Evolutionary conservation across 2,329 filamentous ascomycete genomes (phyloP).

Genomic region (Shiraia bambusicola): DNA sequence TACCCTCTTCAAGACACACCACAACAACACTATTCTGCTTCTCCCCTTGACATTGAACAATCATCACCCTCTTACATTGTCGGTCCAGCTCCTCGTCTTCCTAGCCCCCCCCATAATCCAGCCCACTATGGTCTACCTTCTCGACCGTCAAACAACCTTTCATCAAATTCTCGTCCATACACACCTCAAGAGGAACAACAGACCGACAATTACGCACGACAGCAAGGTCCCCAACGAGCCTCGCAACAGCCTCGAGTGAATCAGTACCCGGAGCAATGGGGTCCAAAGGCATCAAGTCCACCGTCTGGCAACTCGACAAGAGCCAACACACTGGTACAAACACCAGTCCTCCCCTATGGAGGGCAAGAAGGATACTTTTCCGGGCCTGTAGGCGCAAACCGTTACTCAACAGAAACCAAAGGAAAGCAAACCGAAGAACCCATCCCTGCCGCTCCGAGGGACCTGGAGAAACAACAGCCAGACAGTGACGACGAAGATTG

Average conservation of each 20-base stretch:
- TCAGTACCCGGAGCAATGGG: constrained; percentile 8
- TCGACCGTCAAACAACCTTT: constrained; percentile 4
- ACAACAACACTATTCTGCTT: constrained; percentile 15
- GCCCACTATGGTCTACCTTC: constrained; percentile 17
- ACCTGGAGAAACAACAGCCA: constrained; percentile 35
- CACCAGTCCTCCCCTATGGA: constrained; percentile 25
- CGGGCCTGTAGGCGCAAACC: constrained; percentile 25
- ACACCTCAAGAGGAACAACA: constrained; percentile 7
- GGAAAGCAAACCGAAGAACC: constrained; percentile 19
- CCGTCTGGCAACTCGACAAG: constrained; percentile 28
- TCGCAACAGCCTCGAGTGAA: constrained; percentile 8
- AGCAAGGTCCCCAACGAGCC: constrained; percentile 8
- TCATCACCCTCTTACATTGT: constrained; percentile 10
- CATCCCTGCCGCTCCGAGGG: constrained; percentile 20
- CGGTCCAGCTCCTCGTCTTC: constrained; percentile 15
- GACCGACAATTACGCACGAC: constrained; percentile 9
- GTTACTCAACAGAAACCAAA: constrained; percentile 31
- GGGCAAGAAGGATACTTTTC: constrained; percentile 24
- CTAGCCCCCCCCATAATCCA: constrained; percentile 16
- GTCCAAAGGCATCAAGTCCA: constrained; percentile 9
- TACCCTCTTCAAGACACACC: constrained; percentile 13
- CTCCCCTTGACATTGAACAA: constrained; percentile 8
- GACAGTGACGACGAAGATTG: constrained; percentile 18
- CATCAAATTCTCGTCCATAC: constrained; percentile 1
- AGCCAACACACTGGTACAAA: constrained; percentile 34